Percentiles rank a stretch among this genome's conserved stretches.
Conservation (phyloP, 345 rosid genomes). For the Murraya koenigii region DNA sequence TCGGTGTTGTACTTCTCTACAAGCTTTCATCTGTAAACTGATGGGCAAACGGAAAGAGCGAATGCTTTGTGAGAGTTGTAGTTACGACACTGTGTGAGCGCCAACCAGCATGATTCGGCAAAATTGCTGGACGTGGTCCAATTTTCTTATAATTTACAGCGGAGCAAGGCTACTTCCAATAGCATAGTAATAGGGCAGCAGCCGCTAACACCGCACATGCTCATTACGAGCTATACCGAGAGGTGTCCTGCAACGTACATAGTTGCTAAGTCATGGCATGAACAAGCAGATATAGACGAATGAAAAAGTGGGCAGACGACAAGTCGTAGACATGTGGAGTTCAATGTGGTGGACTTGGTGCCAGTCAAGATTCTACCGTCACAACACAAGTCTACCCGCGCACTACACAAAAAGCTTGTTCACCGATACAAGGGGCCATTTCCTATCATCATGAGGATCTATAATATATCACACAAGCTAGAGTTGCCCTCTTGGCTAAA, state of each 20-base stretch:
- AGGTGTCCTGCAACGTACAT: neutral
- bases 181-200: neutral
- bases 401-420: rapidly evolving
- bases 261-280: neutral
- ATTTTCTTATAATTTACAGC: conserved; percentile 9
- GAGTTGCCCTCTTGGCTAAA: neutral
- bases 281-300: neutral
- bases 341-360: neutral
- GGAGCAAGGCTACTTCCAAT: neutral
- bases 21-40: neutral
- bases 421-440: rapidly evolving
- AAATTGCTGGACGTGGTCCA: neutral
- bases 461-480: neutral
- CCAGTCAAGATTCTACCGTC: neutral
- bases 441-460: neutral
- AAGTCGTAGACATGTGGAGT: neutral
- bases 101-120: neutral
- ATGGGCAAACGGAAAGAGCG: neutral
- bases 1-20: neutral
- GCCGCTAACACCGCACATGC: neutral
- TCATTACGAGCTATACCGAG: neutral
- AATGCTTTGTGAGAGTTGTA: neutral
- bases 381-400: rapidly evolving
- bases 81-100: neutral
- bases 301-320: no score